Evolutionary conservation across 176 grass and related monocot genomes (phyloP).

Genomic region (Ananas comosus): DNA sequence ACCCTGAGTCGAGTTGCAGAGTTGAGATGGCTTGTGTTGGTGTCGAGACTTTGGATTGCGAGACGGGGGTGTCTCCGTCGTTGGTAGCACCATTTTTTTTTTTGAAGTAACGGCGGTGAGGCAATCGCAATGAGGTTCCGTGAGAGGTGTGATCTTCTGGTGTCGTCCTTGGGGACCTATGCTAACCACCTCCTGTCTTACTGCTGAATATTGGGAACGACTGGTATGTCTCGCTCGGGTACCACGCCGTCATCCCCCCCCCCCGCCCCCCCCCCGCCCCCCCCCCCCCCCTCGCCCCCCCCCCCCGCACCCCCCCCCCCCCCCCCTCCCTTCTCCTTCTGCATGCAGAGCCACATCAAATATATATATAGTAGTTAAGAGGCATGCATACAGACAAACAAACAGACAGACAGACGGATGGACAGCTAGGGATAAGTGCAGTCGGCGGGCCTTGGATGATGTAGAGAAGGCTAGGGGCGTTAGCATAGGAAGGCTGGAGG

Average conservation of each 20-base stretch:
- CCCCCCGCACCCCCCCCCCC: too few relatives aligned
- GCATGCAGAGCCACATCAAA: neutral
- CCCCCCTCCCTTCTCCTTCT: too few relatives aligned
- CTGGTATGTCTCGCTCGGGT: conserved; percentile 41
- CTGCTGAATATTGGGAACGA: conserved; percentile 29
- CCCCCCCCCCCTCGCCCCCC: too few relatives aligned
- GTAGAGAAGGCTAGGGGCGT: conserved; percentile 31
- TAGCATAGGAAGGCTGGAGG: conserved; percentile 26
- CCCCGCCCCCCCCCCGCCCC: too few relatives aligned
- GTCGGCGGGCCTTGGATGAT: conserved; percentile 26
- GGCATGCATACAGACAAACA: neutral
- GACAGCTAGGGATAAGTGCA: neutral
- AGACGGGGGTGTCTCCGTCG: conserved; percentile 31
- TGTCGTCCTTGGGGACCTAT: conserved; percentile 29
- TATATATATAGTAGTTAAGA: neutral
- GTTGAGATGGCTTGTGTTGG: conserved; percentile 24
- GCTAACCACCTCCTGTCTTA: neutral
- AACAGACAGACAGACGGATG: neutral
- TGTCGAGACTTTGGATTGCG: conserved; percentile 23
- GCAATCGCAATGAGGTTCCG: conserved; percentile 24
- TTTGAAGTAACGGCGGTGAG: conserved; percentile 28
- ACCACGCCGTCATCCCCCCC: too few relatives aligned
- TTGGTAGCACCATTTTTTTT: conserved; percentile 50
- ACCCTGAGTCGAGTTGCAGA: conserved; percentile 30
- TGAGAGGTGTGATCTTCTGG: too few relatives aligned